Conservation (phyloP, 2,329 filamentous ascomycete genomes). For the Cladophialophora carrionii region DNA sequence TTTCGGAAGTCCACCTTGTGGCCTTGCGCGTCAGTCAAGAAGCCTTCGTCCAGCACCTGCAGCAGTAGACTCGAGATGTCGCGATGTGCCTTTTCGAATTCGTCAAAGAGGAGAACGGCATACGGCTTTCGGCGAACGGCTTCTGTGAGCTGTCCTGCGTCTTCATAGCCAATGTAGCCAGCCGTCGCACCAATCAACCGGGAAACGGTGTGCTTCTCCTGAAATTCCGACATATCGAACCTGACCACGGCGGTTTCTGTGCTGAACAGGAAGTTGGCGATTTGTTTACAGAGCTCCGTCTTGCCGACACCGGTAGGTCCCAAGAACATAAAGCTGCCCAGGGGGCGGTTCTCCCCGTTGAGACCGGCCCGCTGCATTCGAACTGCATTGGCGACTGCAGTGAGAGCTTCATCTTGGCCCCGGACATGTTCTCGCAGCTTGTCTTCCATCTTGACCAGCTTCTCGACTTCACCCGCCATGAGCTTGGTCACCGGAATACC, state of each 20-base stretch:
- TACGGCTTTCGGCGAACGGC: constrained; percentile 94
- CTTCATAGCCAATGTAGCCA: constrained; percentile 95
- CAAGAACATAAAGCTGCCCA: constrained; percentile 96
- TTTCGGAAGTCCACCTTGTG: constrained; percentile 97
- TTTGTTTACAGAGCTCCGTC: constrained; percentile 95
- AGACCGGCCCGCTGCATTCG: constrained; percentile 90
- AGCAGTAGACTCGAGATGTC: constrained; percentile 91
- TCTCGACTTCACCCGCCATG: constrained; percentile 90
- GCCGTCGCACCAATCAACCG: constrained; percentile 90
- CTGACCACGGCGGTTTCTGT: constrained; percentile 87
- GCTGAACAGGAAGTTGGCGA: constrained; percentile 90
- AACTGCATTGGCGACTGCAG: constrained; percentile 88
- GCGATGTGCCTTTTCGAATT: constrained; percentile 95
- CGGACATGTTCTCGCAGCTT: constrained; percentile 79
- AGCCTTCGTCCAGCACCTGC: constrained; percentile 94
- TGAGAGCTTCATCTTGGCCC: constrained; percentile 91
- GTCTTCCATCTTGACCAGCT: constrained; percentile 94
- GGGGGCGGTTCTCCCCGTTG: constrained; percentile 84
- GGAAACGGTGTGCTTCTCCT: constrained; percentile 95
- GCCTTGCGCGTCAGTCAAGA: constrained; percentile 91
- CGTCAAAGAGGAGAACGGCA: constrained; percentile 90
- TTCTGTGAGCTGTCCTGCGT: constrained; percentile 93
- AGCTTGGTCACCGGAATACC: constrained; percentile 92
- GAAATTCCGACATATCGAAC: constrained; percentile 98
- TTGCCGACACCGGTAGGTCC: constrained; percentile 96